These are phyloP conservation scores for Debaryomyces sp. DNA, from an alignment of 1,139 yeast genomes.

Conservation along the genomic window DNA sequence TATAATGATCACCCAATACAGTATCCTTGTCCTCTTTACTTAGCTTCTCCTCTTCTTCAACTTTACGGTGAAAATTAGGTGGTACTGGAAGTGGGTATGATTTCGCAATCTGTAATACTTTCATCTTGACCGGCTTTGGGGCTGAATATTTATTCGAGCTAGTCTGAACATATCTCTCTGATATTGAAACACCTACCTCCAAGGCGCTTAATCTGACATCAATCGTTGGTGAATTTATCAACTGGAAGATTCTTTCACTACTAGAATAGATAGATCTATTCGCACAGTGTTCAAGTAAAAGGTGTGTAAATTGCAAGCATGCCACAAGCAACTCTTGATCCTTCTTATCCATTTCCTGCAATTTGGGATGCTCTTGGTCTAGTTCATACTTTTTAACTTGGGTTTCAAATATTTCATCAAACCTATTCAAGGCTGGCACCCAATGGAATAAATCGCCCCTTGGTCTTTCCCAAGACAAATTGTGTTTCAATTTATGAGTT, in stretches of 20 bases:
- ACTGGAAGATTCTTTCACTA: conserved; percentile 59
- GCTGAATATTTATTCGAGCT: conserved; percentile 45
- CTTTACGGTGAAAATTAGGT: conserved; percentile 30
- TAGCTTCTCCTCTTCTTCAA: conserved; percentile 10
- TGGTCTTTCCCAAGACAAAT: conserved; percentile 62
- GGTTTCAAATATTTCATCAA: conserved; percentile 66
- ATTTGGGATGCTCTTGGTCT: conserved; percentile 46
- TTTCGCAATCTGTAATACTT: conserved; percentile 55
- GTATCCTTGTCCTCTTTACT: conserved; percentile 21
- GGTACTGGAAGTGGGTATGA: conserved; percentile 57
- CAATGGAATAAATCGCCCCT: conserved; percentile 77
- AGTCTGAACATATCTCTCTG: conserved; percentile 55
- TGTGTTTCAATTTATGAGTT: conserved; percentile 28
- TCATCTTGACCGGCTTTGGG: conserved; percentile 45
- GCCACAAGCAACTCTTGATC: conserved; percentile 54
- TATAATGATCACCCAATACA: conserved; percentile 50
- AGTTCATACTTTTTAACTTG: conserved; percentile 59
- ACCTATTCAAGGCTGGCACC: conserved; percentile 73
- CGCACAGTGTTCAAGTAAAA: conserved; percentile 69
- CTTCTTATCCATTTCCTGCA: conserved; percentile 43
- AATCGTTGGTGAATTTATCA: conserved; percentile 63
- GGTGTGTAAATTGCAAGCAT: conserved; percentile 62
- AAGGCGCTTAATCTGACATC: conserved; percentile 64
- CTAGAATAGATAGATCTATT: conserved; percentile 71
- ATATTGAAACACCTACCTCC: conserved; percentile 62